Base-by-base conservation (phyloP, 352 stramenopile genomes). In the Phytopythium chamaehyphon region DNA sequence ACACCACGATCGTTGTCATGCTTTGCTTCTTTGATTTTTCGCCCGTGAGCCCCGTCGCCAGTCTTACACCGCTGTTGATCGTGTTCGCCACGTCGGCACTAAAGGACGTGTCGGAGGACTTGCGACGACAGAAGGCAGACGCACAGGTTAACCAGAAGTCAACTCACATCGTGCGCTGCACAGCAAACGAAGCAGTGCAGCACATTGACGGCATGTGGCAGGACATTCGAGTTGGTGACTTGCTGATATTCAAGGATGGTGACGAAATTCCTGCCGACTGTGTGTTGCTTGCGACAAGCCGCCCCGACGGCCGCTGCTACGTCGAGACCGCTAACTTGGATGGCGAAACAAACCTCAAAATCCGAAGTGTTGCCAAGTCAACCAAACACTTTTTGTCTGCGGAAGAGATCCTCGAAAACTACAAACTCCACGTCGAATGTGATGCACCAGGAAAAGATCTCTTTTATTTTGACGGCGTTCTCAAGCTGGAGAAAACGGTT, bases 21-120 rank as follows among this genome's bases (percentile, higher is more conserved):
- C 55, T 96, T n/a, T 96, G 86, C 59, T 96, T 95, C 48, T 96
- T 94, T 60, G 70, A 71, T 52, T 93, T 95, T 52, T 94, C 84
- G 24, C 85, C 86, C 1, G 83, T 96, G 31, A 88, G 75, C 37
- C 86, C 86, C 6, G 71, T 88, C 12, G 79, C 86, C 2, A 95
- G 83, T 73, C 60, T 96, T 26, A 90, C 83, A 9, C 86, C 86
- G 22, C 51, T 96, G 36, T 55, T 94, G 26, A 94, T 96, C 53
- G 86, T 96, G 51, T 93, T 96, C 51, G 84, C 83, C 9, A 94
- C 83, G n/a, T 92, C 86, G 21, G 84, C 84, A 16, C 63, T 96
- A 2, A 94, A 95, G 47, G 86, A 94, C 35, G 82, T 94, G 48
- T 86, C 64, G 7, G 86, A 96, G 49, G 86, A 96, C 44, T 14